Evolutionary conservation across 345 rosid genomes (phyloP).

Genomic region (Euphorbia pulcherrima): DNA sequence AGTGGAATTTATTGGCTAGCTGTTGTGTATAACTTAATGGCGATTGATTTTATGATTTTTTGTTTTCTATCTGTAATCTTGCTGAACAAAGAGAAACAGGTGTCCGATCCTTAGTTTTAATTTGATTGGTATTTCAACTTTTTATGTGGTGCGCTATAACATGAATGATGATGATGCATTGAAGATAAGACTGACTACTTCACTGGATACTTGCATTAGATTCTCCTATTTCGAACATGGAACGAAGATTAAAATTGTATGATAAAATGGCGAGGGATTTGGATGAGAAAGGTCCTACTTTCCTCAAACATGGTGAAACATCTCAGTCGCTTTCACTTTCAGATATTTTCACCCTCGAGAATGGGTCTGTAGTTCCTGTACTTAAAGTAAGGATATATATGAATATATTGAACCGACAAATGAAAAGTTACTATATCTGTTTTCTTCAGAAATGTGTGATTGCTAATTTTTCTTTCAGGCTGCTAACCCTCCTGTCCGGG

Average conservation of each 20-base stretch:
- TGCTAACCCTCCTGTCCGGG: constrained; percentile 87
- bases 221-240: constrained; percentile 34
- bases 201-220: constrained; percentile 29
- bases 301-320: constrained; percentile 83
- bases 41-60: neutral
- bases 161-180: neutral
- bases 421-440: neutral
- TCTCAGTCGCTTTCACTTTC: constrained; percentile 81
- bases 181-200: neutral
- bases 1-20: neutral
- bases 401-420: neutral
- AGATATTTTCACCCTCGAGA: constrained; percentile 60
- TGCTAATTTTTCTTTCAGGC: constrained; percentile 38
- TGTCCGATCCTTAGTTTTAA: neutral
- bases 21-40: neutral
- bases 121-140: neutral
- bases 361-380: constrained; percentile 63
- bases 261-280: constrained; percentile 77
- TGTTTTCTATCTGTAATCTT: neutral
- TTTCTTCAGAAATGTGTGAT: constrained; percentile 4
- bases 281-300: constrained; percentile 61
- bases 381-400: constrained; percentile 47
- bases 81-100: neutral
- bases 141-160: neutral
- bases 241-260: constrained; percentile 56